Evolutionary conservation across 2,329 filamentous ascomycete species (phyloP), one percentile per base, ranked within the genome.

Genomic region (Diaporthe destruens): DNA sequence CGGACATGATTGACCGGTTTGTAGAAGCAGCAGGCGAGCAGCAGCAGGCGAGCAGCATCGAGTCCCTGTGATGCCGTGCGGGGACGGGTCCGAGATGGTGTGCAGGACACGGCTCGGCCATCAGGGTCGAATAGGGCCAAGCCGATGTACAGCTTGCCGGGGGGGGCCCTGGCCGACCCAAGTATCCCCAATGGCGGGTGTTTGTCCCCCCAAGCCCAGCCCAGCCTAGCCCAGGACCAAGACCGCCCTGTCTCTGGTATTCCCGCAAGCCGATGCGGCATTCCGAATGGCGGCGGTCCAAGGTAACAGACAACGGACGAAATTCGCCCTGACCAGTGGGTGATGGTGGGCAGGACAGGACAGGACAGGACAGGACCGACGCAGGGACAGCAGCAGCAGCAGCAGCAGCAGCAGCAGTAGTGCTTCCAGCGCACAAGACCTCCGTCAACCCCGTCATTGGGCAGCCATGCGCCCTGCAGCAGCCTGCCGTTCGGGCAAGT

Each of bases 381-480:
- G 61, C 69, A 72, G 67, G 69, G 69, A 39, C 47, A 32, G 47
- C 47, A 32, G 47, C 57, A 55, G 36, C 36, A 39, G 36, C 36
- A 39, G 29, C 29, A 29, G 29, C 29, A 29, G 29, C 29, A 29
- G 29, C 29, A 29, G 29, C 29, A 29, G 36, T 11, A 39, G 36
- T 12, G 36, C 36, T 12, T 51, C 49, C 20, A 54, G 55, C 51
- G 44, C 61, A 25, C 61, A 39, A 59, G 29, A 39, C 18, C 36
- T 65, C 63, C 55, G 54, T 25, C 42, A 39, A 12, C 36, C 57
- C 63, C 55, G 54, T 25, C 42, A 57, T 74, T 72, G 72, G 72
- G 72, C 55, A 34, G 63, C 72, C 36, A 74, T 71, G 55, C 55
- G 55, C 51, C 61, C 49, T 53, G 71, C 69, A 71, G 63, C 69